Percentiles rank a stretch among this genome's conserved stretches.
These are phyloP conservation scores for Aspergillus candidus DNA, from an alignment of 2,329 filamentous ascomycete species.

Conservation along the genomic window DNA sequence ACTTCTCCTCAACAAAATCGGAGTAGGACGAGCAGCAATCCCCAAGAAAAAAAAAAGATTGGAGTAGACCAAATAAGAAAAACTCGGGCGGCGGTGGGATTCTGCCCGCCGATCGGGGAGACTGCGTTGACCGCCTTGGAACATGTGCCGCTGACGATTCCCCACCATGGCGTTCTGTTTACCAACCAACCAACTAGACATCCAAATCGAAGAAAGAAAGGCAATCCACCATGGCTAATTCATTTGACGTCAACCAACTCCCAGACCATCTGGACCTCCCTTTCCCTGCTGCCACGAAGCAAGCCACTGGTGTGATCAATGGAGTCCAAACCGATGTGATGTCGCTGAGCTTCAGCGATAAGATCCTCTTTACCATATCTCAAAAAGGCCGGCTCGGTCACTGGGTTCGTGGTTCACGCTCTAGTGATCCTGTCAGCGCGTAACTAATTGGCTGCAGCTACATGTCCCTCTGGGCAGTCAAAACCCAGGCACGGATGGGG, in stretches of 20 bases:
- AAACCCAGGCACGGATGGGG: slow-evolving; percentile 31
- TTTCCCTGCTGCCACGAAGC: slow-evolving; percentile 63
- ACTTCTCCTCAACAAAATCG: slow-evolving; percentile 11
- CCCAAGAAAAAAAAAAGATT: slow-evolving; percentile 4
- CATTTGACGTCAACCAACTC: slow-evolving; percentile 19
- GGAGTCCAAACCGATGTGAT: slow-evolving; percentile 66
- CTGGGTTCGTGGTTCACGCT: slow-evolving; percentile 61
- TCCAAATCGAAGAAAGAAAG: too few relatives aligned
- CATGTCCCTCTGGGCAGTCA: slow-evolving; percentile 30
- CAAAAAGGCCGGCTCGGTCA: slow-evolving; percentile 81
- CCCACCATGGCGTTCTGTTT: too few relatives aligned
- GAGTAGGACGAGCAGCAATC: slow-evolving; percentile 5
- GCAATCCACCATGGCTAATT: slow-evolving; percentile 20
- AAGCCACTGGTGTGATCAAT: slow-evolving; percentile 57
- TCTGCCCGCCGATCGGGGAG: slow-evolving; percentile 18
- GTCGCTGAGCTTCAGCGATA: slow-evolving; percentile 73
- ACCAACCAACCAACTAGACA: too few relatives aligned
- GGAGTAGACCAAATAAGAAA: slow-evolving; percentile 10
- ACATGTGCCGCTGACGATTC: background rate
- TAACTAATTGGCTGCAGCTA: slow-evolving; percentile 16
- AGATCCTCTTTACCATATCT: slow-evolving; percentile 81
- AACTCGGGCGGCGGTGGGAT: slow-evolving; percentile 19
- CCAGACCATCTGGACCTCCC: slow-evolving; percentile 45
- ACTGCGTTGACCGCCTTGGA: slow-evolving; percentile 15
- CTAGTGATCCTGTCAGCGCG: background rate